phyloP scores from a whole-genome alignment of 768 basidiomycete species.

The Pisolithus microcarpus region DNA sequence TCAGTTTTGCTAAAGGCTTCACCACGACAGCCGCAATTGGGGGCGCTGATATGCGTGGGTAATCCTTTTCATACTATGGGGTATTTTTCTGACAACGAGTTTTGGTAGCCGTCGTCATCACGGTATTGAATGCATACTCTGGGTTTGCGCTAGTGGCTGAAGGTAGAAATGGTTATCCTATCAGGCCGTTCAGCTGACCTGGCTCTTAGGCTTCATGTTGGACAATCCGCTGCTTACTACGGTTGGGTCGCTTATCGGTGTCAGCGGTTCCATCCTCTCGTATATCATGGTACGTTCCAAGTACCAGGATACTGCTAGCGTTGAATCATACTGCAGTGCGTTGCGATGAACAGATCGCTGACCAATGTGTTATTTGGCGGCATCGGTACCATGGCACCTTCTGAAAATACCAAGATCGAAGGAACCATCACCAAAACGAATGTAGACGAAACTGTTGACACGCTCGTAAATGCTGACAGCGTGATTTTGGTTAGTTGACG shows the following conservation, averaged over 20 bases:
- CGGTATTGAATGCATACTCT: conserved; percentile 85
- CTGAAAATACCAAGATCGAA: conserved; percentile 69
- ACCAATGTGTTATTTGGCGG: conserved; percentile 86
- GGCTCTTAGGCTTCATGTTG: conserved; percentile 65
- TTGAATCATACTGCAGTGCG: conserved; percentile 46
- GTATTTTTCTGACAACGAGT: conserved; percentile 3
- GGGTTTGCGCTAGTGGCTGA: conserved; percentile 89
- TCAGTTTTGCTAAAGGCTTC: conserved; percentile 81
- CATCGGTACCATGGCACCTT: conserved; percentile 50
- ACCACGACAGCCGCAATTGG: conserved; percentile 90
- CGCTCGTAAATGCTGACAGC: conserved; percentile 69
- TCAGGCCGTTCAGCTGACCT: background rate
- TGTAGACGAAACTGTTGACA: conserved; percentile 77
- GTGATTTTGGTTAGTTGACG: conserved; percentile 58
- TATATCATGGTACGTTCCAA: conserved; percentile 73
- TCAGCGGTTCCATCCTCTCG: conserved; percentile 84
- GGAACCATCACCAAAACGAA: conserved; percentile 72
- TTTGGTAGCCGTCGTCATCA: conserved; percentile 73
- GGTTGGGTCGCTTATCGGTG: conserved; percentile 81
- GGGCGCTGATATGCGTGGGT: conserved; percentile 88
- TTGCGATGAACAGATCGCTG: conserved; percentile 86
- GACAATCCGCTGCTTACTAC: conserved; percentile 80
- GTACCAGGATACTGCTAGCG: background rate
- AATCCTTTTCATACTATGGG: background rate
- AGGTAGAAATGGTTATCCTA: conserved; percentile 32